Base-by-base conservation (phyloP, 2,329 filamentous ascomycete genomes). In the Neocucurbitaria cava region DNA sequence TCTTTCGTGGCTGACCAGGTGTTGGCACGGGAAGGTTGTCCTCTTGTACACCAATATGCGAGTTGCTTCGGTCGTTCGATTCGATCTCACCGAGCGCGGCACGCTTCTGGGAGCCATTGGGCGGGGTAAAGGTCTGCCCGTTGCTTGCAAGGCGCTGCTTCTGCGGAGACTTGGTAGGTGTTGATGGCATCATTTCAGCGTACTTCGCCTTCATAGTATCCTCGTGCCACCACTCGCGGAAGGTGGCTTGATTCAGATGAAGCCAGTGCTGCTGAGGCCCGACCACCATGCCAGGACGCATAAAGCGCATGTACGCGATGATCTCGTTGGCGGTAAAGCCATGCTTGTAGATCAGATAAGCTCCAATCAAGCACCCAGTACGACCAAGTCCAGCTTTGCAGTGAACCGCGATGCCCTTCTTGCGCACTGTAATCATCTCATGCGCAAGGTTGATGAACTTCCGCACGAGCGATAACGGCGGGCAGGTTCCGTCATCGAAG, bases 201-300 rank as follows among this genome's bases (percentile, higher is more conserved):
- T 94, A 79, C 71, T 92, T 90, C 79, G 94, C 90, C 78, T 92
- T 92, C 69, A 95, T 85, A 39, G 82, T 83, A 71, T 91, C 88
- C 70, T 90, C 88, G 61, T 86, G 84, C 91, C 93, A 98, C 95
- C 95, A 99, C 77, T 98, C 92, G n/a, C 95, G 87, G 87, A 99
- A 99, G 31, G 90, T 89, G 31, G 90, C 90, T 78, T 99, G 95
- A 80, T 99, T 97, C 59, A 99, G 85, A 74, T 99, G 95, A 49
- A 99, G 85, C 95, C 95, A 99, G 78, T 99, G 95, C 78, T 99
- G 95, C 74, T 99, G 95, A 35, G 95, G 95, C 0, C 95, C 95
- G 48, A 99, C 95, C 6, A 99, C 95, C 95, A 99, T 99, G 48
- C 95, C 95, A 0, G 95, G 95, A 54, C 94, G 86, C 94, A 98